phyloP scores from a whole-genome alignment of 2,329 filamentous ascomycete species.

The Beauveria pseudobassiana region DNA sequence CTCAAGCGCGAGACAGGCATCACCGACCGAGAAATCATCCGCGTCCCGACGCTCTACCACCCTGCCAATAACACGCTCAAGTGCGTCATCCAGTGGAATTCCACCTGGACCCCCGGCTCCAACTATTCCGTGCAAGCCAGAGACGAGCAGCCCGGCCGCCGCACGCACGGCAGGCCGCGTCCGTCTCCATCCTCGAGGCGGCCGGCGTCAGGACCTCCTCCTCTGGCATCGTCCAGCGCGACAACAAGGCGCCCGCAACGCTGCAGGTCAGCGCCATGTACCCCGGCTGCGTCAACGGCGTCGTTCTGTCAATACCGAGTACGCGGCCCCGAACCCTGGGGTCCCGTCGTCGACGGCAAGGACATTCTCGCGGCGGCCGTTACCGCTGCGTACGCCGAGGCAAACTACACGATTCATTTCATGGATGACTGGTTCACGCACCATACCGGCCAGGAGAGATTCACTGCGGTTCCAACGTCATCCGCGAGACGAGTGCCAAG shows the following conservation, averaged over 20 bases:
- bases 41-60: constrained; percentile 17
- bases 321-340: constrained; percentile 3
- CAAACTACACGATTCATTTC: background rate
- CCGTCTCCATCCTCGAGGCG: background rate
- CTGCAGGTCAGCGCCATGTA: background rate
- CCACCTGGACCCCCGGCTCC: background rate
- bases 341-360: background rate
- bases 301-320: constrained; percentile 15
- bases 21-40: constrained; percentile 17
- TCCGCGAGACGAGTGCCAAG: background rate
- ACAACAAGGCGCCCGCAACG: no score
- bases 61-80: background rate
- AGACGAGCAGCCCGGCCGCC: background rate
- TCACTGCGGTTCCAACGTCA: constrained; percentile 4
- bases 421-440: constrained; percentile 10
- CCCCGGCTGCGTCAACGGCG: constrained; percentile 18
- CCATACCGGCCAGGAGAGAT: background rate
- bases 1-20: constrained; percentile 20
- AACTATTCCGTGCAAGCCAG: background rate
- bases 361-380: background rate
- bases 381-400: background rate
- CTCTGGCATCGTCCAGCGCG: background rate
- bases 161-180: background rate
- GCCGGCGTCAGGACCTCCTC: background rate
- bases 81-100: background rate